Conservation (phyloP, 768 basidiomycete species). For the Phylloporus sp. region DNA sequence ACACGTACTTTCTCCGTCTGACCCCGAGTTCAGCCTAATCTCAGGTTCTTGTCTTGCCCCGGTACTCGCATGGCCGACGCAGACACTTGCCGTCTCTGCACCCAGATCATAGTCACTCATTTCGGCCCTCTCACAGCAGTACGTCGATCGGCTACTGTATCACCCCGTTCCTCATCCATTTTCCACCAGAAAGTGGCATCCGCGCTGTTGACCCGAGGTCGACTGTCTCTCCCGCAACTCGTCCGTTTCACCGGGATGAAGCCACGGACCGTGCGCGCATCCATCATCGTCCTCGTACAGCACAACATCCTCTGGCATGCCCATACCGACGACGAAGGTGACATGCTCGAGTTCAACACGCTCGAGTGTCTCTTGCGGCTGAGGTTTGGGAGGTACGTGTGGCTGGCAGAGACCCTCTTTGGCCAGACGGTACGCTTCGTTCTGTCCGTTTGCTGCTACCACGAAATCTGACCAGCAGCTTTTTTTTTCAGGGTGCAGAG, state of each 20-base stretch:
- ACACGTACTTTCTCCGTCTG: not conserved
- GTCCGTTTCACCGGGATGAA: slow-evolving; percentile 65
- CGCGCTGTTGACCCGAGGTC: slow-evolving; percentile 73
- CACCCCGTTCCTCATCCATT: slow-evolving; percentile 1
- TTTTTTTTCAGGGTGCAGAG: slow-evolving; percentile 55
- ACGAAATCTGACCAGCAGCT: not conserved
- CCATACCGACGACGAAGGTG: slow-evolving; percentile 62
- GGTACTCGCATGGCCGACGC: slow-evolving; percentile 52
- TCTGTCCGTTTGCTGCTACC: not conserved
- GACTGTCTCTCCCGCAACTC: slow-evolving; percentile 66
- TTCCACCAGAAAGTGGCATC: slow-evolving; percentile 68
- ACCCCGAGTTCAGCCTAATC: not conserved
- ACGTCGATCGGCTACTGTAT: slow-evolving; percentile 22
- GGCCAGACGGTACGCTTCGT: slow-evolving; percentile 57
- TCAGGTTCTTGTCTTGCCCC: not conserved
- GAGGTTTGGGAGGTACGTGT: slow-evolving; percentile 79
- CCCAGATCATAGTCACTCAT: slow-evolving; percentile 57
- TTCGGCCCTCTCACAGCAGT: slow-evolving; percentile 67
- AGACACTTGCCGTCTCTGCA: slow-evolving; percentile 56
- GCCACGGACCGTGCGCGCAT: slow-evolving; percentile 61
- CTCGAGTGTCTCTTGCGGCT: slow-evolving; percentile 79
- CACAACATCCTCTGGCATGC: slow-evolving; percentile 91
- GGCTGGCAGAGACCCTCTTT: slow-evolving; percentile 64
- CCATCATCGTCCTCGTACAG: slow-evolving; percentile 76
- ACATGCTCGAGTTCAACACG: slow-evolving; percentile 75